These are phyloP conservation scores for Macroventuria anomochaeta DNA, from an alignment of 2,329 filamentous ascomycete species.

Conservation along the genomic window DNA sequence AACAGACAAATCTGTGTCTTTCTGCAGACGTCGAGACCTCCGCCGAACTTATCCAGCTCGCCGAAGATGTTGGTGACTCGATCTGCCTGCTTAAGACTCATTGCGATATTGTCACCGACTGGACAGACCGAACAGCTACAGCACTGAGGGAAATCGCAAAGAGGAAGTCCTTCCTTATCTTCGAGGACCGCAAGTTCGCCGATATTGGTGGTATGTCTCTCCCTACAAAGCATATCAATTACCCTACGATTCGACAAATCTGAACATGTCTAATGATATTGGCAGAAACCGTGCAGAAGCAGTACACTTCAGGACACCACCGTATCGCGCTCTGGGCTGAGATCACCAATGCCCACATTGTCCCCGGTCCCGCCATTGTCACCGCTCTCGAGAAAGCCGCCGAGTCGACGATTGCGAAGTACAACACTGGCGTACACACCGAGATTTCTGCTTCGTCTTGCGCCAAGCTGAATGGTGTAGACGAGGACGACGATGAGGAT, in stretches of 20 bases:
- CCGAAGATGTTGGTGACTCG: conserved; percentile 65
- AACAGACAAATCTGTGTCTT: conserved; percentile 60
- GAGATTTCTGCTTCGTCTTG: conserved; percentile 54
- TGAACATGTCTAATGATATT: conserved; percentile 4
- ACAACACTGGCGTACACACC: conserved; percentile 60
- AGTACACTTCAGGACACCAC: conserved; percentile 60
- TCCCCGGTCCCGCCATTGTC: conserved; percentile 60
- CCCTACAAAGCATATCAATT: conserved; percentile 1
- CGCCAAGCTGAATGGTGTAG: conserved; percentile 35
- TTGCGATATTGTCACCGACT: conserved; percentile 68
- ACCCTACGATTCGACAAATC: not conserved
- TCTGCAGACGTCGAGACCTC: conserved; percentile 65
- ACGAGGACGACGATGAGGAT: conserved; percentile 35
- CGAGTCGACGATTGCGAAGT: conserved; percentile 53
- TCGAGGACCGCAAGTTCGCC: conserved; percentile 63
- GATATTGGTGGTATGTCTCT: conserved; percentile 60
- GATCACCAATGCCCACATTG: conserved; percentile 60
- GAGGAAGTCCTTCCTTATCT: conserved; percentile 60
- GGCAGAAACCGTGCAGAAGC: conserved; percentile 61
- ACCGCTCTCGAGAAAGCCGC: conserved; percentile 59
- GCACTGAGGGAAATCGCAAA: conserved; percentile 56
- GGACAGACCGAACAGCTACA: conserved; percentile 61
- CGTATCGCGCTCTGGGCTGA: conserved; percentile 61
- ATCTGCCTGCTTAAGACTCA: conserved; percentile 68
- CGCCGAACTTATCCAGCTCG: conserved; percentile 61